Percentiles rank a stretch among this genome's conserved stretches.
Evolutionary conservation across 73 alveolate species (phyloP).

Genomic region (Effrenium voratum): DNA sequence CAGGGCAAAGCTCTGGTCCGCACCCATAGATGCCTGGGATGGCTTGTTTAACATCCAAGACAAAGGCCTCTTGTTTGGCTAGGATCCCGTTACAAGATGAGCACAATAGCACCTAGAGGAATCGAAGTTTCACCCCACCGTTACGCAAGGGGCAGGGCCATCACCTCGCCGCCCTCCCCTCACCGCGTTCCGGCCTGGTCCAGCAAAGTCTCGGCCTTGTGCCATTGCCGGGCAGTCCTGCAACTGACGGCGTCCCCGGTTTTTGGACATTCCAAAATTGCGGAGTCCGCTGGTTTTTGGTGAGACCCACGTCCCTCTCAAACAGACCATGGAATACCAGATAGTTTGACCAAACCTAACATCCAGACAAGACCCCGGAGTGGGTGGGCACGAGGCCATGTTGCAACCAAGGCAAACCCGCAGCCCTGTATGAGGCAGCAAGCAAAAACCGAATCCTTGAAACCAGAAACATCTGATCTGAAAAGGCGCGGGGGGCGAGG

Average conservation of each 20-base stretch:
- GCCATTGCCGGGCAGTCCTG: constrained; percentile 93
- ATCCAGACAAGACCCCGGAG: no score
- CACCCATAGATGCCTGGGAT: constrained; percentile 95
- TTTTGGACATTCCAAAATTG: no score
- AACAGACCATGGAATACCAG: no score
- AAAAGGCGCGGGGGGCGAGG: no score
- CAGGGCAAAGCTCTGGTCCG: constrained; percentile 99
- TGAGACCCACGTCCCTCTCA: no score
- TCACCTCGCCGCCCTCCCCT: not conserved
- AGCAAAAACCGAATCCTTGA: no score
- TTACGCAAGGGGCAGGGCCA: not conserved
- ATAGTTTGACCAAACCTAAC: no score
- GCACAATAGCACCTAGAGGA: constrained; percentile 56
- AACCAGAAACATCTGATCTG: no score
- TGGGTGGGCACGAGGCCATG: no score
- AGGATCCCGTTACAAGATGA: not conserved
- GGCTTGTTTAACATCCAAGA: not conserved
- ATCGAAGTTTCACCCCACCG: not conserved
- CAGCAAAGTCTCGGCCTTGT: constrained; percentile 92
- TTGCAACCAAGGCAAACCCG: no score
- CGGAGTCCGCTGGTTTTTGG: constrained; percentile 99
- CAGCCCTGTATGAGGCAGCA: no score
- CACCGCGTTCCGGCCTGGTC: constrained; percentile 46
- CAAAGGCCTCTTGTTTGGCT: not conserved
- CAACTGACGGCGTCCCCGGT: no score